Evolutionary conservation across 2,329 filamentous ascomycete species (phyloP).

Genomic region (Tolypocladium endophyticum): DNA sequence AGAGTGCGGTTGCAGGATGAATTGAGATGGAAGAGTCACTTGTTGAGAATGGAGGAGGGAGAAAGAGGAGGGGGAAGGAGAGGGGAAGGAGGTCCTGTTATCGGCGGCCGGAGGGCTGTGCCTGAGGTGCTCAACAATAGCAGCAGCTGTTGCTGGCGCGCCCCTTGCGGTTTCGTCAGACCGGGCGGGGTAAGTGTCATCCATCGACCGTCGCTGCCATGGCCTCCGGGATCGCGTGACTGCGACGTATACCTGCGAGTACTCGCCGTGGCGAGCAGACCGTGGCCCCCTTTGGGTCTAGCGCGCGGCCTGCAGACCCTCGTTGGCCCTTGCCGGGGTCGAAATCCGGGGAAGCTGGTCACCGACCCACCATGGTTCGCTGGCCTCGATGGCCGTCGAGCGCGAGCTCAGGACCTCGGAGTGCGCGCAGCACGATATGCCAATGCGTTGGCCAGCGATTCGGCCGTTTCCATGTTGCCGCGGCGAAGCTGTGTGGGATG

Average conservation of each 20-base stretch:
- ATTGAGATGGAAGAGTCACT: background rate
- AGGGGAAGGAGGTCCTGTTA: slow-evolving; percentile 21
- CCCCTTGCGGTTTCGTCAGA: slow-evolving; percentile 27
- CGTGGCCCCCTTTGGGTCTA: background rate
- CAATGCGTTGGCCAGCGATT: background rate
- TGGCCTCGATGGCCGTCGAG: background rate
- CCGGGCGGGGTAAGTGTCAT: slow-evolving; percentile 30
- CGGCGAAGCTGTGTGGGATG: background rate
- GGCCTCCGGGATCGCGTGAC: slow-evolving; percentile 9
- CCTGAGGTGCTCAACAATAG: slow-evolving; percentile 5
- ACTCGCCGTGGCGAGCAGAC: background rate
- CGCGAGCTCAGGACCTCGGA: background rate
- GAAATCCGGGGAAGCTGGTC: slow-evolving; percentile 15
- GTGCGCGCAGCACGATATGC: background rate
- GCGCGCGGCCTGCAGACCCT: slow-evolving; percentile 7
- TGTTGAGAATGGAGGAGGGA: slow-evolving; percentile 14
- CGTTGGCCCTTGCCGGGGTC: slow-evolving; percentile 8
- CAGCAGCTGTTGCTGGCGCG: slow-evolving; percentile 2
- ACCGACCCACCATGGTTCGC: slow-evolving; percentile 6
- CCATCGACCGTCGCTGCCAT: slow-evolving; percentile 3
- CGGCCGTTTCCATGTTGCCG: background rate
- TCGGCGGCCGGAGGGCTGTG: slow-evolving; percentile 12
- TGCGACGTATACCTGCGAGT: background rate
- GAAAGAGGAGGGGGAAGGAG: slow-evolving; percentile 12
- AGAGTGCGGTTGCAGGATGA: slow-evolving; percentile 13